These are phyloP conservation scores for Trichoderma gamsii DNA, from an alignment of 495 filamentous ascomycete genomes.

Conservation along the genomic window DNA sequence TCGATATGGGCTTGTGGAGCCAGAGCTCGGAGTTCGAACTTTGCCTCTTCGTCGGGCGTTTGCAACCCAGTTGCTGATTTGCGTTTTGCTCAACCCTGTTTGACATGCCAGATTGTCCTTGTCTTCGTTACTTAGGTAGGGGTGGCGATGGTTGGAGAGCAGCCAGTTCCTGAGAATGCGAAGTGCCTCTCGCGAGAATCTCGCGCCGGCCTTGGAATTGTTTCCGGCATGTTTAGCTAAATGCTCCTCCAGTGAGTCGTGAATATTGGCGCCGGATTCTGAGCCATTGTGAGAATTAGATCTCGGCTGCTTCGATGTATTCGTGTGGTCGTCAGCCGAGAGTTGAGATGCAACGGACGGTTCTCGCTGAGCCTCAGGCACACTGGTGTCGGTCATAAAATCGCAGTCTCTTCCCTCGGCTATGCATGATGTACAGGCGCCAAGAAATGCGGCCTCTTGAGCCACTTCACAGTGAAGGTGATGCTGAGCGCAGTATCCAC, in stretches of 20 bases:
- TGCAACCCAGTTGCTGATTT: conserved; percentile 82
- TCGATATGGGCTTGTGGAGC: conserved; percentile 46
- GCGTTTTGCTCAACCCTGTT: conserved; percentile 67
- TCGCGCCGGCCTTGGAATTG: conserved; percentile 43
- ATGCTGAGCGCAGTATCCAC: background rate
- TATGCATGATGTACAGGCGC: background rate
- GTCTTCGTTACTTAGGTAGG: conserved; percentile 77
- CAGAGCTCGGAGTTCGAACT: conserved; percentile 51
- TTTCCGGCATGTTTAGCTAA: background rate
- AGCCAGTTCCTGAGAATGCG: conserved; percentile 76
- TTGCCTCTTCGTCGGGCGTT: conserved; percentile 76
- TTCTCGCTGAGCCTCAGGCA: background rate
- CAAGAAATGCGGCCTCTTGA: background rate
- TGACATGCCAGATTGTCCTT: conserved; percentile 65
- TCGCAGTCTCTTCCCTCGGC: background rate
- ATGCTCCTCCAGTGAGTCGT: background rate
- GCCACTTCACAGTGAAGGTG: background rate
- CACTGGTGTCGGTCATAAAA: background rate
- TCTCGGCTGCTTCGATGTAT: background rate
- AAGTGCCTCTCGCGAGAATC: conserved; percentile 66
- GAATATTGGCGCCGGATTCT: background rate
- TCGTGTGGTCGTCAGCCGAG: background rate
- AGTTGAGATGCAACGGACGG: background rate
- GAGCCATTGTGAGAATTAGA: background rate
- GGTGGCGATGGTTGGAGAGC: conserved; percentile 62